Evolutionary conservation across 257 asterid genomes (phyloP).

Genomic region (Handroanthus guayacan): DNA sequence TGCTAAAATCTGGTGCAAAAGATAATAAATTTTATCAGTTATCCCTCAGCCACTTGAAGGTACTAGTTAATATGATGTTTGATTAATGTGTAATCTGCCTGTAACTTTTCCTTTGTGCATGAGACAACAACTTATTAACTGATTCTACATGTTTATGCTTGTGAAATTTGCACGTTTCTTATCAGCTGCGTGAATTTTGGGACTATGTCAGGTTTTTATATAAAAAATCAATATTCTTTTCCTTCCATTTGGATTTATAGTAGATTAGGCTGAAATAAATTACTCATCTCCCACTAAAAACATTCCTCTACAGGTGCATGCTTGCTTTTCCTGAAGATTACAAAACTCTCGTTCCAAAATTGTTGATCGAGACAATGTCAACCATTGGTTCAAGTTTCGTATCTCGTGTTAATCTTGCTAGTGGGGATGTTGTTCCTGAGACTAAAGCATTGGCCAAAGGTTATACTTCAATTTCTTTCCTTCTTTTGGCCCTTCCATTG

Average conservation of each 20-base stretch:
- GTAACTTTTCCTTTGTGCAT: constrained; percentile 16
- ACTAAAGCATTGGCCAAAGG: constrained; percentile 93
- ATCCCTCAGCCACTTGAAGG: not conserved
- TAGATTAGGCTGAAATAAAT: constrained; percentile 3
- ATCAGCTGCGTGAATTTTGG: not conserved
- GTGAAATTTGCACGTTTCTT: not conserved
- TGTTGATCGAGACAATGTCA: constrained; percentile 81
- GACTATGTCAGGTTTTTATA: not conserved
- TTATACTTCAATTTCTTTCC: constrained; percentile 31
- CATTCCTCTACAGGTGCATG: constrained; percentile 71
- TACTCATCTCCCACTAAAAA: constrained; percentile 28
- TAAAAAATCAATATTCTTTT: constrained; percentile 11
- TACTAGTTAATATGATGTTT: not conserved
- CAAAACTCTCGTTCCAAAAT: constrained; percentile 81
- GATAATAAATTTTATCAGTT: not conserved
- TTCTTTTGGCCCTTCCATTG: not conserved
- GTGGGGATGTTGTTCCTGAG: constrained; percentile 92
- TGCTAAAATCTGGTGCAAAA: constrained; percentile 12
- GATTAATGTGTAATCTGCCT: constrained; percentile 10
- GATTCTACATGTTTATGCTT: constrained; percentile 11
- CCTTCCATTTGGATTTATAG: not conserved
- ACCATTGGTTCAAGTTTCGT: constrained; percentile 73
- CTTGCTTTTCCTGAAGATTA: constrained; percentile 95
- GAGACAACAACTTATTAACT: not conserved
- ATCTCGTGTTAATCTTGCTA: constrained; percentile 87